Percentiles rank a stretch among this genome's conserved stretches.
phyloP scores from a whole-genome alignment of 805 yeast genomes.

The Tetrapisispora arboricola region DNA sequence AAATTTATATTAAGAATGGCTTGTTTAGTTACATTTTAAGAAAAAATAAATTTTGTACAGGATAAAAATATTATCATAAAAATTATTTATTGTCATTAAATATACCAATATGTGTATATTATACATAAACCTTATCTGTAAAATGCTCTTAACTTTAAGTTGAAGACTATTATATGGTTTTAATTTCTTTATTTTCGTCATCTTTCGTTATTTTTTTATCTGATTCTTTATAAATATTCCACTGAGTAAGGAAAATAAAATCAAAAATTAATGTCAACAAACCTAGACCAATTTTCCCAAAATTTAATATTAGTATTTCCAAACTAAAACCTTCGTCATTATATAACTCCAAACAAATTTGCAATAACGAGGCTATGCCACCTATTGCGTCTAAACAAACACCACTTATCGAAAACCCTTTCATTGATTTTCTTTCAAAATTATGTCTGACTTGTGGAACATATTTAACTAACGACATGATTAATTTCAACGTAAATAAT shows the following conservation, averaged over 20 bases:
- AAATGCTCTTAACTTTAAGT: too few species aligned
- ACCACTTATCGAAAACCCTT: constrained; percentile 70
- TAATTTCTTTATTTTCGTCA: not conserved
- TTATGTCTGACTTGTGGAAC: constrained; percentile 84
- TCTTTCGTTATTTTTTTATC: not conserved
- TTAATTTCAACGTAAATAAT: constrained; percentile 31
- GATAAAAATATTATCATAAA: too few species aligned
- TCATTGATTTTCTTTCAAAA: constrained; percentile 63
- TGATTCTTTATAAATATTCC: constrained; percentile 19
- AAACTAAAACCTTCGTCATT: constrained; percentile 12
- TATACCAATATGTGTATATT: not conserved
- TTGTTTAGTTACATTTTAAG: too few species aligned
- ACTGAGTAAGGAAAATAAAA: constrained; percentile 31
- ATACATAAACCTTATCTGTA: not conserved
- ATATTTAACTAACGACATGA: constrained; percentile 41
- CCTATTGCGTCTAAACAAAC: constrained; percentile 31
- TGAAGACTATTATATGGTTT: not conserved
- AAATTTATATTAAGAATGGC: too few species aligned
- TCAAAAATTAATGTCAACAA: constrained; percentile 32
- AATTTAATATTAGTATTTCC: constrained; percentile 25
- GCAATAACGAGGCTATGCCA: constrained; percentile 26
- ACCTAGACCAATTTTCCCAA: constrained; percentile 34
- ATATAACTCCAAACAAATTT: constrained; percentile 19
- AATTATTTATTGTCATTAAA: too few species aligned
- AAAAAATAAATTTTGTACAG: too few species aligned